These are phyloP conservation scores for Aureobasidium vineae DNA, from an alignment of 2,329 filamentous ascomycete genomes.

Conservation along the genomic window DNA sequence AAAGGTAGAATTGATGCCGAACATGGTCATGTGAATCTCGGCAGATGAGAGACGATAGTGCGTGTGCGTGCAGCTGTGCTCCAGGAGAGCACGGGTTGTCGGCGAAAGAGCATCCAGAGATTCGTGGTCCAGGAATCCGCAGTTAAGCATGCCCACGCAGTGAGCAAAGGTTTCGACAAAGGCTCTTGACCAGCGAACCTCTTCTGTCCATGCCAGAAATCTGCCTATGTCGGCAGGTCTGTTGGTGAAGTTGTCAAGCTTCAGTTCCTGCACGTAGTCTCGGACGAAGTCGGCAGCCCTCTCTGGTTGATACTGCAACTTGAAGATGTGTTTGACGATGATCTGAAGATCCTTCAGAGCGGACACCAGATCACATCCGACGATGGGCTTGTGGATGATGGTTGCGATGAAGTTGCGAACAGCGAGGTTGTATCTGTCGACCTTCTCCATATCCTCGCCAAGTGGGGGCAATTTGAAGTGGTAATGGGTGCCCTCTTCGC, in stretches of 20 bases:
- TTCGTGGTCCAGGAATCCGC: constrained; percentile 23
- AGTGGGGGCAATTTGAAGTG: background rate
- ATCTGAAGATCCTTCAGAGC: constrained; percentile 62
- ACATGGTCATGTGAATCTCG: constrained; percentile 55
- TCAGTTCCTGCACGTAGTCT: constrained; percentile 32
- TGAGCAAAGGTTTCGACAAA: constrained; percentile 68
- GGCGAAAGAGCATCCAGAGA: constrained; percentile 1
- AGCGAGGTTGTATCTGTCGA: constrained; percentile 50
- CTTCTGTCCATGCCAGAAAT: constrained; percentile 65
- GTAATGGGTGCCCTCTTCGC: constrained; percentile 11
- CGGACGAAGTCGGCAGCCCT: constrained; percentile 36
- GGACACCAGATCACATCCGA: constrained; percentile 63
- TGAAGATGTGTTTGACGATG: constrained; percentile 58
- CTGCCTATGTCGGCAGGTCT: constrained; percentile 60
- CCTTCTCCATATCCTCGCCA: background rate
- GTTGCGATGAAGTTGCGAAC: constrained; percentile 69
- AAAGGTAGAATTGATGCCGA: constrained; percentile 58
- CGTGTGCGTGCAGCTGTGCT: constrained; percentile 62
- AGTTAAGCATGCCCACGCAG: constrained; percentile 58
- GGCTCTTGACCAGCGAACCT: constrained; percentile 62
- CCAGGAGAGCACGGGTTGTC: constrained; percentile 45
- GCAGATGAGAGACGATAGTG: constrained; percentile 63
- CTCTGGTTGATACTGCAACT: constrained; percentile 34
- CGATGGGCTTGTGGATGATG: constrained; percentile 62
- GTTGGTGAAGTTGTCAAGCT: constrained; percentile 63